phyloP scores from a whole-genome alignment of 2,329 filamentous ascomycete species.

The Curvularia spicifera region DNA sequence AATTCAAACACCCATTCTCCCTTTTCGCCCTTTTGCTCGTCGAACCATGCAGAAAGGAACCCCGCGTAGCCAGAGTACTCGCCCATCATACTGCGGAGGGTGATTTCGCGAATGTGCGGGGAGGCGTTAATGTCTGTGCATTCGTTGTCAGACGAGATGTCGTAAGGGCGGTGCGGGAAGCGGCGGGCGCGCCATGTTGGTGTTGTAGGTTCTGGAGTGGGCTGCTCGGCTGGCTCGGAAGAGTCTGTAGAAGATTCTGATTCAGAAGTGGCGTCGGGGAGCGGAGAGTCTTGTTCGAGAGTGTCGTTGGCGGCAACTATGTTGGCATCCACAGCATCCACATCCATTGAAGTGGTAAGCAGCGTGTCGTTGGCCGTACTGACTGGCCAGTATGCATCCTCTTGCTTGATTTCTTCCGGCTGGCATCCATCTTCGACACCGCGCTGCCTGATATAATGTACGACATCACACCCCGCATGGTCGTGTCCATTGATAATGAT shows the following conservation, averaged over 20 bases:
- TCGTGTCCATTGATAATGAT: constrained; percentile 93
- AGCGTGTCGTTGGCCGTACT: constrained; percentile 10
- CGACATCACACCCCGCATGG: constrained; percentile 90
- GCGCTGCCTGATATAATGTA: constrained; percentile 65
- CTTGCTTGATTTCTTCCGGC: constrained; percentile 11
- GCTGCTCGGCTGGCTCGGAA: not conserved
- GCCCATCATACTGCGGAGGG: constrained; percentile 98
- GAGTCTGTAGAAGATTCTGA: constrained; percentile 7
- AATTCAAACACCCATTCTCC: constrained; percentile 85
- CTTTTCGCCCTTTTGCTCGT: constrained; percentile 71
- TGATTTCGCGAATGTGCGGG: constrained; percentile 81
- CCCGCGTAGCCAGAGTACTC: constrained; percentile 92
- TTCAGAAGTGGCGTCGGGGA: constrained; percentile 6
- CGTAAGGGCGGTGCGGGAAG: constrained; percentile 25
- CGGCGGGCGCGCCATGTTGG: constrained; percentile 34
- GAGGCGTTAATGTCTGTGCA: constrained; percentile 26
- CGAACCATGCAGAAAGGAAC: constrained; percentile 88
- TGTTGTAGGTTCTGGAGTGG: constrained; percentile 3
- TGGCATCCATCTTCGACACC: constrained; percentile 23
- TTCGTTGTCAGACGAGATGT: constrained; percentile 45
- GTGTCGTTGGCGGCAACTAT: constrained; percentile 12
- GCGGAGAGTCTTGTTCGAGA: not conserved
- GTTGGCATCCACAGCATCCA: constrained; percentile 6
- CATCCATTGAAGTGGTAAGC: not conserved
- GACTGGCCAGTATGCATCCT: constrained; percentile 27